Evolutionary conservation across 768 basidiomycete genomes (phyloP).

Genomic region (Phlebiopsis gigantea): DNA sequence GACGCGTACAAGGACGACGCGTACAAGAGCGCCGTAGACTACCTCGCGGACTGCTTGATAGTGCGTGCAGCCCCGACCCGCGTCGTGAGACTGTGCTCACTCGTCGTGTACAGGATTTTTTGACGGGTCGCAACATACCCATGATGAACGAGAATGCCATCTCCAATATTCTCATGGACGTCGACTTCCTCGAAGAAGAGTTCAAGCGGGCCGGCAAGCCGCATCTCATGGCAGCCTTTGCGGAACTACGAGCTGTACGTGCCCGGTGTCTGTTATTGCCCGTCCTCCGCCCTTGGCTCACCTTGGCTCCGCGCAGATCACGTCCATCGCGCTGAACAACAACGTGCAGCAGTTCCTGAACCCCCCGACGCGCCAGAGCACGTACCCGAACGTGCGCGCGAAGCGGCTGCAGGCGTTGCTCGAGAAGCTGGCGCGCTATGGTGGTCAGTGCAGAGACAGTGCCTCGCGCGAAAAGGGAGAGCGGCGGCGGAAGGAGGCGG

Average conservation of each 20-base stretch:
- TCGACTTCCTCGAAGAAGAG: constrained; percentile 86
- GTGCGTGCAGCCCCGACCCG: constrained; percentile 40
- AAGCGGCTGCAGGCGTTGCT: constrained; percentile 69
- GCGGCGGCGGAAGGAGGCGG: constrained; percentile 70
- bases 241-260: constrained; percentile 74
- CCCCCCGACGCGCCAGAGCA: constrained; percentile 60
- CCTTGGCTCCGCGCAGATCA: constrained; percentile 41
- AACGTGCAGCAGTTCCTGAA: constrained; percentile 77
- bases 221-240: constrained; percentile 67
- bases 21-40: constrained; percentile 81
- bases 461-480: constrained; percentile 62
- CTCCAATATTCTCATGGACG: constrained; percentile 79
- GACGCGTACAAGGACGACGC: constrained; percentile 85
- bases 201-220: constrained; percentile 69
- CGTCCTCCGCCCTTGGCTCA: neutral
- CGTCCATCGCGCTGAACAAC: constrained; percentile 67
- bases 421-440: constrained; percentile 73
- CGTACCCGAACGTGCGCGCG: constrained; percentile 61
- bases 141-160: constrained; percentile 89
- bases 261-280: neutral
- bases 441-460: constrained; percentile 54
- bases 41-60: constrained; percentile 86
- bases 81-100: neutral
- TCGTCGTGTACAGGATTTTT: constrained; percentile 51
- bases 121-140: constrained; percentile 68